These are phyloP conservation scores for Arachis hypogaea DNA, from an alignment of 306 rosid species.

Conservation along the genomic window DNA sequence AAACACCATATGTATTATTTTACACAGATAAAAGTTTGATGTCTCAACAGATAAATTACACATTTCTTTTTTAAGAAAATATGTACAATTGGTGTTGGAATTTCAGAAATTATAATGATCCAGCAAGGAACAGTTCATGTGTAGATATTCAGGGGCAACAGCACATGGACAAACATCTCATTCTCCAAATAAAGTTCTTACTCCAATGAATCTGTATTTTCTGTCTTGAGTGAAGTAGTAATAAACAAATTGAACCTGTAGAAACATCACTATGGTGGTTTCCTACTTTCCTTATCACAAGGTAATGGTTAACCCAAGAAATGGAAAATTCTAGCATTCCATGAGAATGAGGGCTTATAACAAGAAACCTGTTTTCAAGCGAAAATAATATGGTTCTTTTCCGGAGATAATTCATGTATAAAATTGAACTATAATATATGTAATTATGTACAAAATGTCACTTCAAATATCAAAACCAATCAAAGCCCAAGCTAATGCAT, in stretches of 20 bases:
- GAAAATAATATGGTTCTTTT: not conserved
- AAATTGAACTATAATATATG: slow-evolving; percentile 31
- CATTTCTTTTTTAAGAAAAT: not conserved
- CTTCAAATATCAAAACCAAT: slow-evolving; percentile 31
- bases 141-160: slow-evolving; percentile 21
- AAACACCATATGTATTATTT: no score
- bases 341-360: no score
- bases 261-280: no score
- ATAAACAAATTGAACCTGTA: no score
- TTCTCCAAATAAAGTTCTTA: no score
- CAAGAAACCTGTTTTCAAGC: not conserved
- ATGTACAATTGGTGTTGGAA: slow-evolving; percentile 37
- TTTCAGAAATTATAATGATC: slow-evolving; percentile 16
- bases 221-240: no score
- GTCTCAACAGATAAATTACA: no score
- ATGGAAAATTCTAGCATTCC: no score
- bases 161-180: not conserved
- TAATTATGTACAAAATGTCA: slow-evolving; percentile 37
- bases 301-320: no score
- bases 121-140: slow-evolving; percentile 26
- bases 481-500: slow-evolving; percentile 27
- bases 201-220: no score
- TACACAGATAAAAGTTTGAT: no score
- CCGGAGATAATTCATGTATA: slow-evolving; percentile 14
- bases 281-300: no score